Conservation (phyloP, 176 grass and related monocot genomes). For the Carex pumila region DNA sequence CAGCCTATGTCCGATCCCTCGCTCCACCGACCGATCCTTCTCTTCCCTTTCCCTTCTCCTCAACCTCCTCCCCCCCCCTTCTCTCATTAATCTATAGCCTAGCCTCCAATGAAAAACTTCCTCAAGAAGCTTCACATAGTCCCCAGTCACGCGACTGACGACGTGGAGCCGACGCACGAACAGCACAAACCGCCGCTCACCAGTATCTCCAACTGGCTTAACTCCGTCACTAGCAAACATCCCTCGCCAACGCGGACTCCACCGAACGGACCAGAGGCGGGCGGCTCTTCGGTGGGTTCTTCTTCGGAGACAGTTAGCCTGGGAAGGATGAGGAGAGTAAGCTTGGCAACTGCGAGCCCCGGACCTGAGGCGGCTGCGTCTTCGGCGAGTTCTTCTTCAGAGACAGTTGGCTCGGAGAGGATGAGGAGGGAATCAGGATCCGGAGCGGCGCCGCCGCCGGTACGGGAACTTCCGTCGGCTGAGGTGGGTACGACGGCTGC, state of each 20-base stretch:
- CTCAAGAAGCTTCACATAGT: conserved; percentile 92
- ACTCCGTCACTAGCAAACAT: conserved; percentile 42
- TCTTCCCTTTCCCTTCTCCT: conserved; percentile 29
- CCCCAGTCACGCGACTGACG: conserved; percentile 20
- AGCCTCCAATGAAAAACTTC: conserved; percentile 79
- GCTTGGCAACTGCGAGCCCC: background rate
- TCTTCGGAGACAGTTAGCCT: background rate
- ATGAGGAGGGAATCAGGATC: conserved; percentile 17
- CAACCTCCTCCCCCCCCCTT: conserved; percentile 9
- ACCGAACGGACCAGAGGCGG: background rate
- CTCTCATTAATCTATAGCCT: background rate
- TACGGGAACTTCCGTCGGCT: conserved; percentile 4
- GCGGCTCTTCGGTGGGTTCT: conserved; percentile 3
- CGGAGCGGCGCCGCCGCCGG: background rate
- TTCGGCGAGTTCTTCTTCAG: conserved; percentile 12
- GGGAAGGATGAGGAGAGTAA: background rate
- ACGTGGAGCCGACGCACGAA: conserved; percentile 11
- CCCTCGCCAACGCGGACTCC: background rate
- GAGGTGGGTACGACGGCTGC: conserved; percentile 21
- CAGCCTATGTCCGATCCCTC: conserved; percentile 73
- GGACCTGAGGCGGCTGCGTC: background rate
- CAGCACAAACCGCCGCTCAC: conserved; percentile 46
- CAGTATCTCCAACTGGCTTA: conserved; percentile 58
- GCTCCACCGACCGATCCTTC: conserved; percentile 39
- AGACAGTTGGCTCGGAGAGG: background rate